phyloP scores from a whole-genome alignment of 768 basidiomycete species.

The Amanita jacksonii region DNA sequence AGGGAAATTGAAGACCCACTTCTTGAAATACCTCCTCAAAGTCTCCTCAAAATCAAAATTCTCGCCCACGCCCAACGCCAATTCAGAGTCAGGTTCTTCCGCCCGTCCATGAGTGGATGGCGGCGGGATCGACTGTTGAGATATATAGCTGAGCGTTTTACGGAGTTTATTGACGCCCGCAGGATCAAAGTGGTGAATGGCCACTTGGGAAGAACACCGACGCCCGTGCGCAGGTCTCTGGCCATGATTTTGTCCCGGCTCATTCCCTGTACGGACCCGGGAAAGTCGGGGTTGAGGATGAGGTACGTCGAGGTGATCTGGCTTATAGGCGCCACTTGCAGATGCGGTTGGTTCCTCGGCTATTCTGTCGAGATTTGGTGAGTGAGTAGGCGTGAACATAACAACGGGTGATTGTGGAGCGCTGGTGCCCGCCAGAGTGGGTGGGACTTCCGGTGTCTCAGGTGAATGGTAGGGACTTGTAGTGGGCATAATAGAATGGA shows the following conservation, averaged over 20 bases:
- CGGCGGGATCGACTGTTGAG: slow-evolving; percentile 9
- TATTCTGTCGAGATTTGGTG: too few species aligned
- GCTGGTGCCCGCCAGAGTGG: too few species aligned
- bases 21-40: slow-evolving; percentile 21
- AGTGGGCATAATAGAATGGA: too few species aligned
- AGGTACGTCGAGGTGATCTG: too few species aligned
- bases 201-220: slow-evolving; percentile 22
- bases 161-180: slow-evolving; percentile 34
- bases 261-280: too few species aligned
- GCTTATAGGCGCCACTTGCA: too few species aligned
- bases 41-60: slow-evolving; percentile 30
- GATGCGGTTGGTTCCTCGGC: too few species aligned
- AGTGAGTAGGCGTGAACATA: too few species aligned
- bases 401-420: too few species aligned
- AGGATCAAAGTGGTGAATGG: slow-evolving; percentile 45
- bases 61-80: slow-evolving; percentile 17
- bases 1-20: slow-evolving; percentile 15
- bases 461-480: too few species aligned
- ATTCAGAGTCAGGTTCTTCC: slow-evolving; percentile 14
- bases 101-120: not conserved
- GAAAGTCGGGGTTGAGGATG: too few species aligned
- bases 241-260: not conserved
- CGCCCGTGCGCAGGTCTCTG: not conserved
- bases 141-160: slow-evolving; percentile 24
- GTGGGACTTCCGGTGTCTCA: too few species aligned